A percentile compares a stretch with the other conserved stretches of the same genome.
These are phyloP conservation scores for Phytopythium aichiense DNA, from an alignment of 352 stramenopile genomes.

Conservation along the genomic window DNA sequence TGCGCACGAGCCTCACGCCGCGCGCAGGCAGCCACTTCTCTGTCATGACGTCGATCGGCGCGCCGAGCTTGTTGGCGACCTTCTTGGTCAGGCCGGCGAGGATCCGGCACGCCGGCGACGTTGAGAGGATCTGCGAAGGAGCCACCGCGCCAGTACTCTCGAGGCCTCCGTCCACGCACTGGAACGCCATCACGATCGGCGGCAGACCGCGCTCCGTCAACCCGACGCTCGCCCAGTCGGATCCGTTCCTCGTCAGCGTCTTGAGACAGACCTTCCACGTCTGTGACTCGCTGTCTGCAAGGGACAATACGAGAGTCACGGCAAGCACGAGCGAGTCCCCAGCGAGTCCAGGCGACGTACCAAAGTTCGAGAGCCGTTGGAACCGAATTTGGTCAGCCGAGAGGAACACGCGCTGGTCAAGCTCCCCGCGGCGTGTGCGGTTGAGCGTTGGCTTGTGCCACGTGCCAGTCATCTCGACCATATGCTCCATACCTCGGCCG, in stretches of 20 bases:
- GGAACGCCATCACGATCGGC: constrained; percentile 59
- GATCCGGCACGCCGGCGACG: constrained; percentile 68
- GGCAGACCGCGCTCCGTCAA: constrained; percentile 62
- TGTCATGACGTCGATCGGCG: constrained; percentile 79
- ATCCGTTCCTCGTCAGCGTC: constrained; percentile 68
- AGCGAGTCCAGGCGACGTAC: constrained; percentile 17
- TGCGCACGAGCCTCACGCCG: constrained; percentile 18
- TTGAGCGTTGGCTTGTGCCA: constrained; percentile 79
- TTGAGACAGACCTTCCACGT: constrained; percentile 65
- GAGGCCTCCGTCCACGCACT: constrained; percentile 35
- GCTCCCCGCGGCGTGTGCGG: constrained; percentile 59
- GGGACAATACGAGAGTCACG: background rate
- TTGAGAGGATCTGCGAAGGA: constrained; percentile 49
- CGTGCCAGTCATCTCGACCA: constrained; percentile 53
- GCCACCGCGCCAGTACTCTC: constrained; percentile 49
- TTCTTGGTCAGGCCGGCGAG: constrained; percentile 81
- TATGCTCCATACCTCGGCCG: constrained; percentile 63
- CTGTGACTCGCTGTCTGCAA: constrained; percentile 41
- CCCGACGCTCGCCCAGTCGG: constrained; percentile 65
- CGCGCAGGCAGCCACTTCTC: constrained; percentile 69
- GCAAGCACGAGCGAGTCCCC: background rate
- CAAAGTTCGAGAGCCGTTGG: constrained; percentile 68
- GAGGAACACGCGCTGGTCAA: constrained; percentile 75
- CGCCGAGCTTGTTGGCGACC: constrained; percentile 75
- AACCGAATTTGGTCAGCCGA: constrained; percentile 55